Percentiles rank a stretch among this genome's conserved stretches.
Conservation (phyloP, 352 stramenopile species). For the Phytophthora cryptogea region DNA sequence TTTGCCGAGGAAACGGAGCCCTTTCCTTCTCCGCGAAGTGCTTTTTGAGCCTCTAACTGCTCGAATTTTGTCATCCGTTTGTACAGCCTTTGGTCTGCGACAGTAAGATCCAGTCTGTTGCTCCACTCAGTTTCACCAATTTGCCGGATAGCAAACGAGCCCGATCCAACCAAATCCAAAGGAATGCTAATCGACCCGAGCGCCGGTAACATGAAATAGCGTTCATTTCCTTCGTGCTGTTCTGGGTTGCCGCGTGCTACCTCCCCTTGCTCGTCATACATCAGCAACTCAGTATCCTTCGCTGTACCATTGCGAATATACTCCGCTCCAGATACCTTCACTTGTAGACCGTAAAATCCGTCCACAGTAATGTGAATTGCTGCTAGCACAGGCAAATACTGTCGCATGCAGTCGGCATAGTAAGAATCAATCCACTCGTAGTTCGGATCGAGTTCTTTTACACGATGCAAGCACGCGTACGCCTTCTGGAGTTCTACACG, state of each 20-base stretch:
- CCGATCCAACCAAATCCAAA: constrained; percentile 70
- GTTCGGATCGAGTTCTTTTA: constrained; percentile 67
- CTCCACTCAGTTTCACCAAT: constrained; percentile 87
- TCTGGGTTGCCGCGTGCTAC: constrained; percentile 60
- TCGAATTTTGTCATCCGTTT: constrained; percentile 79
- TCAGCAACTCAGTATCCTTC: constrained; percentile 75
- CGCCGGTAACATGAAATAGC: constrained; percentile 63
- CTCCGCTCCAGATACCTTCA: constrained; percentile 72
- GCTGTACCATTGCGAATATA: constrained; percentile 81
- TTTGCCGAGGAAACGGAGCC: constrained; percentile 52
- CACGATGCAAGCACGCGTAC: constrained; percentile 75
- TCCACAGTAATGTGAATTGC: constrained; percentile 75
- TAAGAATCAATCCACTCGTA: constrained; percentile 91
- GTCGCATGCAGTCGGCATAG: constrained; percentile 62
- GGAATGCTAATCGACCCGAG: constrained; percentile 67
- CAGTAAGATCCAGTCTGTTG: constrained; percentile 70
- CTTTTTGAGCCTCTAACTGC: constrained; percentile 67
- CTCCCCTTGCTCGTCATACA: constrained; percentile 58
- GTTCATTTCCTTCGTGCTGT: constrained; percentile 49
- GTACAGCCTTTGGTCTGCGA: constrained; percentile 73
- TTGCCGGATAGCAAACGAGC: constrained; percentile 83
- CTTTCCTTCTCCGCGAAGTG: constrained; percentile 49
- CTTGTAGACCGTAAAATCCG: constrained; percentile 75
- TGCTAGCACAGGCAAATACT: constrained; percentile 75
- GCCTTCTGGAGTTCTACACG: constrained; percentile 66